Conservation (phyloP, 2,329 filamentous ascomycete species). For the Basipetospora chlamydospora region DNA sequence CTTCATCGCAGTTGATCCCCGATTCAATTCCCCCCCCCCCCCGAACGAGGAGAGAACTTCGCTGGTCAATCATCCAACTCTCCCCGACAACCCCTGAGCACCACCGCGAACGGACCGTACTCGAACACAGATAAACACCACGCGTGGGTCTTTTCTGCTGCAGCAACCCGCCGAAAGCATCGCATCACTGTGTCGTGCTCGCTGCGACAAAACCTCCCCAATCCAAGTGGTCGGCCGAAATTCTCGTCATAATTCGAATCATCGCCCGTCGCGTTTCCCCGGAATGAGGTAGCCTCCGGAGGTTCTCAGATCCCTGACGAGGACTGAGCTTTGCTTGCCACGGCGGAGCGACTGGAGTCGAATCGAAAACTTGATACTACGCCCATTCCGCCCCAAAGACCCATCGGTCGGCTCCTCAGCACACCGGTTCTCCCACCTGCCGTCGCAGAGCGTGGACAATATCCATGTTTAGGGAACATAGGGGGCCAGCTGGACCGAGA, state of each 20-base stretch:
- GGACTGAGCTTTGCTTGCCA: constrained; percentile 36
- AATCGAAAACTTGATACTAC: neutral
- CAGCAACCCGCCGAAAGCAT: too few species aligned
- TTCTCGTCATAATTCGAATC: too few species aligned
- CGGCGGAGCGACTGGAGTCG: constrained; percentile 4
- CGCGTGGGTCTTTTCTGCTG: too few species aligned
- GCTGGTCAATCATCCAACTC: neutral
- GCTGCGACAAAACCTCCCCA: too few species aligned
- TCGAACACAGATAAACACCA: too few species aligned
- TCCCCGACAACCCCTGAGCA: neutral
- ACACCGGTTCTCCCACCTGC: neutral
- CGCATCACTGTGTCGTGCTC: too few species aligned
- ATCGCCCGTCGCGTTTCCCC: constrained; percentile 11
- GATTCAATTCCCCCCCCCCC: neutral
- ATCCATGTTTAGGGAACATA: constrained; percentile 39
- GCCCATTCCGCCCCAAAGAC: neutral
- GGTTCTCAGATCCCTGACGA: constrained; percentile 43
- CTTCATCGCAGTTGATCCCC: too few species aligned
- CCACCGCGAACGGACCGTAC: neutral
- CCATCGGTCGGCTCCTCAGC: neutral
- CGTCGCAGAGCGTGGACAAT: too few species aligned
- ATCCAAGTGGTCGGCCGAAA: too few species aligned
- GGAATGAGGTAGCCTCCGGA: constrained; percentile 45
- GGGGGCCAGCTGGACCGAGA: constrained; percentile 43
- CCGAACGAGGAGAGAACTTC: constrained; percentile 1